Evolutionary conservation across 1,284 basidiomycete species (phyloP), one percentile per base, ranked within the genome.

Genomic region (Cutaneotrichosporon dermatis): DNA sequence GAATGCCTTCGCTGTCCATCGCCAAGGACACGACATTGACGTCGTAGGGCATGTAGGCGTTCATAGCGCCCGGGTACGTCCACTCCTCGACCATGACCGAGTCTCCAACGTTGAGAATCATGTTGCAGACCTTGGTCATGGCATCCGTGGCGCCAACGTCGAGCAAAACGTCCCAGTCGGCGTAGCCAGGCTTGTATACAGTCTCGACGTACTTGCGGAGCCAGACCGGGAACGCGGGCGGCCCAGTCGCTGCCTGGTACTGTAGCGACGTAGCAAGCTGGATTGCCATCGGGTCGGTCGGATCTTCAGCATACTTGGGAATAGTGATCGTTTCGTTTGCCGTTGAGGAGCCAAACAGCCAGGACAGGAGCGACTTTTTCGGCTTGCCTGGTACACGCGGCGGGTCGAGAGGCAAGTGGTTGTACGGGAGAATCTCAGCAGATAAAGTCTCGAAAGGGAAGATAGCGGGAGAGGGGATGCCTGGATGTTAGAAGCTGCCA

Each of bases 61-160:
- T 74, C 57, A 76, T 69, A 0, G 79, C 79, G 13, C 73, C 74
- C 0, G 80, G 80, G 59, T 81, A 81, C 0, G 79, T 79, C 76
- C 78, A 81, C 61, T 80, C 79, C 59, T 87, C 86, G 13, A 85
- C 83, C 2, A 92, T 73, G 50, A 90, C 80, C 7, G 83, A 82
- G 66, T 92, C 89, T 7, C 88, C 89, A 1, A 82, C 82, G 68
- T 92, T 88, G 70, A 85, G 84, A 11, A 92, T 76, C 85, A 89
- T 62, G 72, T 64, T 60, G 54, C 69, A 68, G 51, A 76, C 73
- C 62, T 79, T 79, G 62, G 59, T 76, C 67, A 74, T 84, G 41
- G 84, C 89, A 70, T 90, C 90, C 0, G 90, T 92, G 62, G 89
- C 88, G 13, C 89, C 89, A 10, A 83, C 82, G 64, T 88, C 84